phyloP scores from a whole-genome alignment of 768 basidiomycete species.

The Rubroboletus pulcherrimus region DNA sequence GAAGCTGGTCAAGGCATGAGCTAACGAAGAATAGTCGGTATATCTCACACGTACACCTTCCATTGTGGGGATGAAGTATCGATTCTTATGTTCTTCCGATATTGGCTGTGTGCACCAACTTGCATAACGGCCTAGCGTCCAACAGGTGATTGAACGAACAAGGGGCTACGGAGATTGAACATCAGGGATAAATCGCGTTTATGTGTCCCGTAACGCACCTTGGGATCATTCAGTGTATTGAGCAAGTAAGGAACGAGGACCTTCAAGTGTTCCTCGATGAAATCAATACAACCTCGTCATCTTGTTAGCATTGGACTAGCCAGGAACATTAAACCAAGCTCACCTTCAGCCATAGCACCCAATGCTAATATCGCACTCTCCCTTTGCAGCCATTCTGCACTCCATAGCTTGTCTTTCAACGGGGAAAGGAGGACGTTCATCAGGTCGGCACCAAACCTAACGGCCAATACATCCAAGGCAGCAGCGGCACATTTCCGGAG shows the following conservation, averaged over 20 bases:
- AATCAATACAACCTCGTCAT: conserved; percentile 85
- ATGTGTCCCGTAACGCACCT: conserved; percentile 47
- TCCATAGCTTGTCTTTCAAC: conserved; percentile 92
- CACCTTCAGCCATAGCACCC: conserved; percentile 98
- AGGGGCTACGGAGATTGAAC: conserved; percentile 60
- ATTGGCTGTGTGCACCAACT: conserved; percentile 91
- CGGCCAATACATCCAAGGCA: conserved; percentile 93
- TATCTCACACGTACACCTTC: conserved; percentile 72
- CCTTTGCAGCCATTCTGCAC: conserved; percentile 85
- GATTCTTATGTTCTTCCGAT: conserved; percentile 82
- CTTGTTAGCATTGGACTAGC: conserved; percentile 7
- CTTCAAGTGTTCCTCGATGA: conserved; percentile 91
- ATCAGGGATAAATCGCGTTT: neutral
- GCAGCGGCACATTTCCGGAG: conserved; percentile 97
- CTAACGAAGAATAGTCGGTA: conserved; percentile 3
- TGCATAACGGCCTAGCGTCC: conserved; percentile 98
- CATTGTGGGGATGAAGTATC: conserved; percentile 95
- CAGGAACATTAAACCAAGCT: conserved; percentile 17
- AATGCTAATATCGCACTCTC: conserved; percentile 95
- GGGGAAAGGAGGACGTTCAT: conserved; percentile 85
- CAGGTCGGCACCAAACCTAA: conserved; percentile 86
- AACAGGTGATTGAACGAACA: conserved; percentile 97
- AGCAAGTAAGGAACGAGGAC: conserved; percentile 91
- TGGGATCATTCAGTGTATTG: conserved; percentile 84
- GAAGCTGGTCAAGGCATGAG: conserved; percentile 53